A percentile compares a stretch with the other conserved stretches of the same genome.
Conservation (phyloP, 75 land plant species). For the Ceratopteris richardii region DNA sequence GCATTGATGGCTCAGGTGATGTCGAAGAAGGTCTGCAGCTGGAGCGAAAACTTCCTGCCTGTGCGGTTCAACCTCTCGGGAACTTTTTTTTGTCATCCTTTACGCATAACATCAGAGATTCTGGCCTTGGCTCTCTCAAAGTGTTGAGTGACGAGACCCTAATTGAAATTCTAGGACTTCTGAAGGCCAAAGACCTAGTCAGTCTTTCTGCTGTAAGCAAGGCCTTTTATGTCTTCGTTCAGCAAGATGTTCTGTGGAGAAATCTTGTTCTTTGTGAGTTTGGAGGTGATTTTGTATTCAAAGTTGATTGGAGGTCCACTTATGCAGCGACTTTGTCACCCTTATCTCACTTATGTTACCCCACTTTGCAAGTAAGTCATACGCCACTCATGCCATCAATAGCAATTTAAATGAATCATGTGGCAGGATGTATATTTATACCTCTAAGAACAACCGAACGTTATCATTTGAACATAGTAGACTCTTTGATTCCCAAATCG, state of each 20-base stretch:
- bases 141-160: conserved; percentile 60
- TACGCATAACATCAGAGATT: conserved; percentile 45
- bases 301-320: conserved; percentile 63
- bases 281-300: conserved; percentile 43
- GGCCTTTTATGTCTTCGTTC: conserved; percentile 67
- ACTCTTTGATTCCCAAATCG: too few relatives aligned
- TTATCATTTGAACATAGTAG: too few relatives aligned
- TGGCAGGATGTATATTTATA: too few relatives aligned
- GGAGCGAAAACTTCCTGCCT: conserved; percentile 1
- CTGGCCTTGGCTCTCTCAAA: conserved; percentile 63
- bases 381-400: too few relatives aligned
- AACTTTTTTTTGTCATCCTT: conserved; percentile 49
- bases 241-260: conserved; percentile 90
- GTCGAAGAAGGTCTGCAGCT: too few relatives aligned
- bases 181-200: conserved; percentile 47
- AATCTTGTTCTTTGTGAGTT: conserved; percentile 43
- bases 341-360: not conserved
- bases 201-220: conserved; percentile 56
- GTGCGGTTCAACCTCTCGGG: conserved; percentile 78
- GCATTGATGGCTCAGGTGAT: too few relatives aligned
- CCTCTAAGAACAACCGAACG: too few relatives aligned
- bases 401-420: too few relatives aligned
- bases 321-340: conserved; percentile 31
- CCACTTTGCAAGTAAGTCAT: conserved; percentile 26
- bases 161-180: conserved; percentile 50